Percentiles rank a stretch among this genome's conserved stretches.
phyloP scores from a whole-genome alignment of 257 asterid genomes.

The Cruciata laevipes region DNA sequence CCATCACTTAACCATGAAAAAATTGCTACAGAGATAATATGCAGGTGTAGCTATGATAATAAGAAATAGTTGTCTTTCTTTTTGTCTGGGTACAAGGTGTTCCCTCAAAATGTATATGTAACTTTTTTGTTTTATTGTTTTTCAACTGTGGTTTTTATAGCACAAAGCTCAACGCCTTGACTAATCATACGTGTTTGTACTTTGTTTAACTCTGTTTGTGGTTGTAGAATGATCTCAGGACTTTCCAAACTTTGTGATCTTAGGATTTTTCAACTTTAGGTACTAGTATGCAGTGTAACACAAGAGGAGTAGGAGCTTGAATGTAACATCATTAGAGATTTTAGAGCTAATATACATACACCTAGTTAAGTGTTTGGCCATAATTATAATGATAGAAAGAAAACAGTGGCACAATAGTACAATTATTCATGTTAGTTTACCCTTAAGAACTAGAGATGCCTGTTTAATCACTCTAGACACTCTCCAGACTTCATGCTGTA shows the following conservation, averaged over 20 bases:
- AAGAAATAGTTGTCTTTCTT: neutral
- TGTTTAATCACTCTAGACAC: slow-evolving; percentile 80
- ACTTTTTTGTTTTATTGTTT: neutral
- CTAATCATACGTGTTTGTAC: neutral
- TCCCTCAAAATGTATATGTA: neutral
- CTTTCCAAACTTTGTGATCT: neutral
- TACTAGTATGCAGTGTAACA: neutral
- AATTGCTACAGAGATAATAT: neutral
- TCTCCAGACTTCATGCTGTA: slow-evolving; percentile 82
- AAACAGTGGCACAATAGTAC: neutral
- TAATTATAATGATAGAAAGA: neutral
- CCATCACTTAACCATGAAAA: neutral
- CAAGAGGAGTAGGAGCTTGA: neutral
- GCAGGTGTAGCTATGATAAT: neutral
- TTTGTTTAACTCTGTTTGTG: neutral
- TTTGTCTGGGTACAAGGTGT: neutral
- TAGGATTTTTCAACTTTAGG: neutral
- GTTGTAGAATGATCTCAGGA: neutral
- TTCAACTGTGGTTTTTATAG: slow-evolving; percentile 4
- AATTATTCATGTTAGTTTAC: slow-evolving; percentile 39
- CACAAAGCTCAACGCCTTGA: neutral
- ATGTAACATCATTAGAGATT: neutral
- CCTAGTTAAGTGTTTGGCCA: neutral
- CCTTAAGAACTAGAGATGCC: slow-evolving; percentile 61
- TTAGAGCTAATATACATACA: neutral